phyloP scores from a whole-genome alignment of 768 basidiomycete species.

The Lentinula detonsa region DNA sequence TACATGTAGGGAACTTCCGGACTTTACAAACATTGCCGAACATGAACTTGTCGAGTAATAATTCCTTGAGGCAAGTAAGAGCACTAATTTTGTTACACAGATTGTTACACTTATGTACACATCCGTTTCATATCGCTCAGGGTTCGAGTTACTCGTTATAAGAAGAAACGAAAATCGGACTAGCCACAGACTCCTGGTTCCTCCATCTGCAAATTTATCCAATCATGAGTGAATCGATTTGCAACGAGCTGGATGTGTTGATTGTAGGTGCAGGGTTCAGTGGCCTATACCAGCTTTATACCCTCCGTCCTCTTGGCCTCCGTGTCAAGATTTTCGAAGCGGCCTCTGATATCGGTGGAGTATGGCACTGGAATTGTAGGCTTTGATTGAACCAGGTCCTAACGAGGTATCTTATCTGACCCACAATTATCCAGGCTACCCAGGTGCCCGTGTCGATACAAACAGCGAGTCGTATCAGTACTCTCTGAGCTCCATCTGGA shows the following conservation, averaged over 20 bases:
- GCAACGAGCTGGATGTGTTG: conserved; percentile 5
- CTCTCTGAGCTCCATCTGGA: conserved; percentile 8
- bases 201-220: background rate
- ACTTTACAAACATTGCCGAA: background rate
- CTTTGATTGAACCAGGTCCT: background rate
- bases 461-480: conserved; percentile 10
- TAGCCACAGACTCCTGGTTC: background rate
- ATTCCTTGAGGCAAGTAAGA: background rate
- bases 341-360: conserved; percentile 10
- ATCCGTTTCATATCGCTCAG: background rate
- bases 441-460: conserved; percentile 13
- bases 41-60: background rate
- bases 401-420: background rate
- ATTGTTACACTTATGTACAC: background rate
- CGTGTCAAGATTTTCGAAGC: conserved; percentile 12
- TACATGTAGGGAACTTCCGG: background rate
- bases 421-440: background rate
- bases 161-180: background rate
- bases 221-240: background rate
- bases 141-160: background rate
- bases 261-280: conserved; percentile 1
- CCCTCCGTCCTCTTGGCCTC: conserved; percentile 9
- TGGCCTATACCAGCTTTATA: conserved; percentile 2
- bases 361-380: conserved; percentile 13
- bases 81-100: background rate